Evolutionary conservation across 2,329 filamentous ascomycete species (phyloP).

Genomic region (Claviceps sp.): DNA sequence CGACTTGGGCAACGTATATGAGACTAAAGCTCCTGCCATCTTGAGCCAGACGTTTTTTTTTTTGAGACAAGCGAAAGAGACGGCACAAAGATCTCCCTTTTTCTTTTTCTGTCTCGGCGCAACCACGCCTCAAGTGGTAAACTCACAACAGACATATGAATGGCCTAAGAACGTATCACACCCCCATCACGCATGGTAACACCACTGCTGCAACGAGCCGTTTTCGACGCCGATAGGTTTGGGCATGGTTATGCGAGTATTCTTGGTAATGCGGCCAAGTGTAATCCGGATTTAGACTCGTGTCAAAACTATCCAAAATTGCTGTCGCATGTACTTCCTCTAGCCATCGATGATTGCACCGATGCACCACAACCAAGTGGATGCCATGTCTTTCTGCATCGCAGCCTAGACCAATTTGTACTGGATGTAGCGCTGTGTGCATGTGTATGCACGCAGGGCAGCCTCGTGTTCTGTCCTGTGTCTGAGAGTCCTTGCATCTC

Average conservation of each 20-base stretch:
- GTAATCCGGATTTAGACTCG: not conserved
- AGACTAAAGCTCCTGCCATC: not conserved
- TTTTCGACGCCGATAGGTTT: slow-evolving; percentile 19
- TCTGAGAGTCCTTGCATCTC: not conserved
- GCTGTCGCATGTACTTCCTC: not conserved
- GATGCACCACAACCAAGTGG: slow-evolving; percentile 1
- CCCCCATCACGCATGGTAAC: slow-evolving; percentile 8
- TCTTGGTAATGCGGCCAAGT: not conserved
- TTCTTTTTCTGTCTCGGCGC: not conserved
- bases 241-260: not conserved
- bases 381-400: not conserved
- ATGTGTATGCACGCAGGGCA: not conserved
- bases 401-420: not conserved
- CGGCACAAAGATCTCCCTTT: not conserved
- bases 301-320: not conserved
- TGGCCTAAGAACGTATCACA: not conserved
- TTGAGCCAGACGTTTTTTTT: not conserved
- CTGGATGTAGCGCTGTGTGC: not conserved
- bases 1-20: not conserved
- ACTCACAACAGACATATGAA: not conserved
- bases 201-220: slow-evolving; percentile 19
- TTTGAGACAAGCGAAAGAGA: not conserved
- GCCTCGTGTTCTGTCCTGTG: not conserved
- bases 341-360: not conserved
- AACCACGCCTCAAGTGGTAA: not conserved